Evolutionary conservation across 441 rosid genomes (phyloP).

Genomic region (Eruca vesicaria): DNA sequence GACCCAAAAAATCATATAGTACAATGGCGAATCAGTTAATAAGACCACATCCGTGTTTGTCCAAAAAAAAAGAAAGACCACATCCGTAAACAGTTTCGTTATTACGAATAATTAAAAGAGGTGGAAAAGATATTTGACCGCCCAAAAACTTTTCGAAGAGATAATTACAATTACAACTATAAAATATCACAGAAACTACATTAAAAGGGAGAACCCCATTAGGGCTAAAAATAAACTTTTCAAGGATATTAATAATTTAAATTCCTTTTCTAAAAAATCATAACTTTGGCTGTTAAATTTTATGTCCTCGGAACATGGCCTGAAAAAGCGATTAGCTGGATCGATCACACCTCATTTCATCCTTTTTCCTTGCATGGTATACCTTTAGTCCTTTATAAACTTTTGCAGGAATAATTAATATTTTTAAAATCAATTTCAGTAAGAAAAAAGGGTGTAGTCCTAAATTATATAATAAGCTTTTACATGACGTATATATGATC

Average conservation of each 20-base stretch:
- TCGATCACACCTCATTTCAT: constrained; percentile 34
- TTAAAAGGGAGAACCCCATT: constrained; percentile 22
- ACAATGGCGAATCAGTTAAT: not conserved
- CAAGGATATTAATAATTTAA: constrained; percentile 40
- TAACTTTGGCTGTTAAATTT: constrained; percentile 49
- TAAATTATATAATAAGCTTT: constrained; percentile 26
- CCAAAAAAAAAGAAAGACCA: too few species aligned
- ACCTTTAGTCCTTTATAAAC: constrained; percentile 43
- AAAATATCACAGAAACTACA: not conserved
- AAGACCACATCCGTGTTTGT: not conserved
- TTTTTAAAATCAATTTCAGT: constrained; percentile 32
- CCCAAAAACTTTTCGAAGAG: not conserved
- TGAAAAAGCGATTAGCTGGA: constrained; percentile 58
- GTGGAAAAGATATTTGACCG: not conserved
- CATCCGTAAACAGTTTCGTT: not conserved
- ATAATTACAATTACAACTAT: constrained; percentile 13
- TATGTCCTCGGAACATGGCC: constrained; percentile 44
- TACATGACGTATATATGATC: constrained; percentile 32
- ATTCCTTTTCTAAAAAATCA: constrained; percentile 28
- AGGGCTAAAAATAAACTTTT: constrained; percentile 76
- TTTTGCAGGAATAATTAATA: constrained; percentile 25
- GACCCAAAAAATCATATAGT: not conserved
- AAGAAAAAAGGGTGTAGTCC: constrained; percentile 27
- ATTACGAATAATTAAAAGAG: not conserved
- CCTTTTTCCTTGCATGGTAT: constrained; percentile 9